Evolutionary conservation across 1,284 basidiomycete species (phyloP), one percentile per base, ranked within the genome.

Genomic region (Trametes hirsuta): DNA sequence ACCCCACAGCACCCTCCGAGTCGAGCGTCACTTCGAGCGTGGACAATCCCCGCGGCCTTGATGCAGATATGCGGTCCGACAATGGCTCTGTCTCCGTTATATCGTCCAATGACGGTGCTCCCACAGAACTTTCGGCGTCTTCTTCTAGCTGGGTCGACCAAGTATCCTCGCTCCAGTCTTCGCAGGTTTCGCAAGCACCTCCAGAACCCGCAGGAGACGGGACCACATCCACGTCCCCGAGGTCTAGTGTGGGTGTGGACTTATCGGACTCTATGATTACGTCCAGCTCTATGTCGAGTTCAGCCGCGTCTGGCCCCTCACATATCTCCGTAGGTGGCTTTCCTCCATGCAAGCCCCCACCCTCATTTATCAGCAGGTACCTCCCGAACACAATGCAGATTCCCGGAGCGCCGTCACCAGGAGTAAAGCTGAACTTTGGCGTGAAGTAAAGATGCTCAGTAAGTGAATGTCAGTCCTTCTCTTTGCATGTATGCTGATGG

Each of bases 361-460:
- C 24, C 37, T 51, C 21, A 58, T 42, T 21, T 10, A 5, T 39
- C 11, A 18, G 40, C 35, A 65, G 64, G 37, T 45, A 4, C 44
- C 58, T 6, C 24, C 48, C n/a, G 58, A 60, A 5, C 24, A 8
- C 11, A 49, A 47, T 21, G 45, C 49, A 6, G 61, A 61, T 15
- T 47, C 42, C 21, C 59, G 57, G 12, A 63, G 45, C 54, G 37
- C 68, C 14, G 55, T 47, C 9, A 68, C 75, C 68, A 74, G 75
- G 66, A 84, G 81, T 24, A 87, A 88, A 75, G 83, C 82, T 0
- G 88, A 94, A 65, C 77, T 95, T 14, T 95, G 93, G 93, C 85
- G 86, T 61, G 90, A 93, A 71, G 82, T 95, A 47, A 94, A 94
- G 71, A 84, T 92, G 53, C 81, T 93, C 3, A 87, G 92, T 93